Evolutionary conservation across 768 basidiomycete species (phyloP), one percentile per base, ranked within the genome.

Genomic region (Naganishia kalamii): DNA sequence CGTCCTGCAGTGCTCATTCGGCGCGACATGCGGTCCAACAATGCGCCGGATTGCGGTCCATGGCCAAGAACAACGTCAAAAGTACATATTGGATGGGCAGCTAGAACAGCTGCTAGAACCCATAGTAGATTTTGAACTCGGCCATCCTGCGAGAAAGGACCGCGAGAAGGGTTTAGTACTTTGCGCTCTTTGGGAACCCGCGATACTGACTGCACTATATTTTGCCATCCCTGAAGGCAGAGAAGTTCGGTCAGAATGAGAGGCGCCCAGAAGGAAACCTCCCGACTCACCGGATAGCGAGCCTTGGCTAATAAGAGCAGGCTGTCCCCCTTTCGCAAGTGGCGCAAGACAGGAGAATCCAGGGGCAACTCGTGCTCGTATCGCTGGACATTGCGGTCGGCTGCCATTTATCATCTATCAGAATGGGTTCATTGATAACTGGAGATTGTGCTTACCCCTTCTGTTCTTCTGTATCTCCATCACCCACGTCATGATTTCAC

Each of bases 381-480:
- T 23, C 19, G 46, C 2, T 52, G 54, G 21, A 57, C 54, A 21
- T 57, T 37, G 23, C 54, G 54, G 27, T 57, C 54, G 17, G 54
- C 54, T 57, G 35, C 12, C 11, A 41, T n/a, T 3, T 15, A 41
- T 2, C 23, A n/a, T 25, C 21, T 11, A 19, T 27, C 21, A 19
- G 35, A 6, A 5, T 15, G 27, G 3, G 15, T 27, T 4, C 48
- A 25, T 49, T 6, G 5, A 49, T 1, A 30, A 30, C 2, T 5
- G 15, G 19, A 49, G 15, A 32, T 32, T 35, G 11, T 29, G 27
- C 40, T 21, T 19, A 60, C 51, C 64, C 21, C 54, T 41, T 27
- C 43, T 65, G 48, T 65, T 65, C 25, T 35, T 44, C 47, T 65
- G 64, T 32, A 65, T 49, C 37, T 65, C 64, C 6, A 65, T 35